These are phyloP conservation scores for Calonectria henricotiae DNA, from an alignment of 2,329 filamentous ascomycete species.

Conservation along the genomic window DNA sequence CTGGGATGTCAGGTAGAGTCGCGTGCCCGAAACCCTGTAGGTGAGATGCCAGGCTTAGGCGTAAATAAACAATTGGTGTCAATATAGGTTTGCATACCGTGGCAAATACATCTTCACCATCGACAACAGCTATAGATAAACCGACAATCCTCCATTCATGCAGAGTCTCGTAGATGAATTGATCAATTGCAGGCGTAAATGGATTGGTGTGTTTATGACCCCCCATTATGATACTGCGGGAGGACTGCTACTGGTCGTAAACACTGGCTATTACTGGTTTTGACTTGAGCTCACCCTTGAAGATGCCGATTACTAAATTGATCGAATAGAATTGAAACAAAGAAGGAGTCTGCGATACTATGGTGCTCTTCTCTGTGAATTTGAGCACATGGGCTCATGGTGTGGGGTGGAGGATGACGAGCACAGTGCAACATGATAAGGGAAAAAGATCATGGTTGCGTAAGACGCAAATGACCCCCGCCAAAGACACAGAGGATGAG, in stretches of 20 bases:
- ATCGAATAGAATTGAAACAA: too few species aligned
- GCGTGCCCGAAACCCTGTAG: conserved; percentile 6
- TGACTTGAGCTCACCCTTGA: neutral
- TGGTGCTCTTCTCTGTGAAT: neutral
- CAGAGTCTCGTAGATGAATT: neutral
- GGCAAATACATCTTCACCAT: conserved; percentile 3
- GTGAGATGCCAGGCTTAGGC: neutral
- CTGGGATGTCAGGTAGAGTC: neutral
- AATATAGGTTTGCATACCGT: neutral
- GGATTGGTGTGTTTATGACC: neutral
- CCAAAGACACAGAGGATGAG: neutral
- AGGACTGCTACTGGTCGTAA: too few species aligned
- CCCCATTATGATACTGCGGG: neutral
- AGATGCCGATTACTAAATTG: neutral
- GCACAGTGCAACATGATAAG: conserved; percentile 1
- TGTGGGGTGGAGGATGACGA: conserved; percentile 1
- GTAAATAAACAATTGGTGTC: too few species aligned
- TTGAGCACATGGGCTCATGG: conserved; percentile 5
- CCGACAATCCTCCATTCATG: conserved; percentile 8
- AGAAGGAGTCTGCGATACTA: too few species aligned
- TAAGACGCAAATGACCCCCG: neutral
- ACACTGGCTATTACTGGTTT: neutral
- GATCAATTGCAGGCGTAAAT: neutral
- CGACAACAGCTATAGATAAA: conserved; percentile 1
- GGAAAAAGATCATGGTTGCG: neutral